Evolutionary conservation across 2,329 filamentous ascomycete genomes (phyloP), one percentile per base, ranked within the genome.

Genomic region (Pseudocercospora macadamiae): DNA sequence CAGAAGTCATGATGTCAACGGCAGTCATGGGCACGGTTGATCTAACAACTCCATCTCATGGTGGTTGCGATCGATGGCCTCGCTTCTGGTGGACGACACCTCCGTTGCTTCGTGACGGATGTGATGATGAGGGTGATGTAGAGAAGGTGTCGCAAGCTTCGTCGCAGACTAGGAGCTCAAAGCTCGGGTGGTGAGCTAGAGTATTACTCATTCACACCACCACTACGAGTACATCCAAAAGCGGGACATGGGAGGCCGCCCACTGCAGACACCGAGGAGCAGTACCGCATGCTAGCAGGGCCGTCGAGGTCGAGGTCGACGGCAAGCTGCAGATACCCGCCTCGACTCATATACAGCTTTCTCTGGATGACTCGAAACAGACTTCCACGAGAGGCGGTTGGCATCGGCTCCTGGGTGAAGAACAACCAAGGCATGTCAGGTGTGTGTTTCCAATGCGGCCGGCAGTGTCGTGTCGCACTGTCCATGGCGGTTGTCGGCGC

Each of bases 1-100:
- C 39, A n/a, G 39, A n/a, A n/a, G 25, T 55, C 14, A 55, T 55
- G 52, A 55, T 55, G 52, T 55, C 52, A 54, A 44, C 37, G 52
- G 52, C 37, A 54, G 36, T 28, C 14, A 45, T 37, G 9, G 23
- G 9, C 12, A 18, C 30, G 18, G 21, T 25, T 34, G 49, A 52
- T 21, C 32, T 52, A 14, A 25, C 14, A 25, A 39, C 2, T 3
- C 2, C 19, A 25, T 18, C 19, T 37, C 2, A 36, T 12, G n/a
- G 16, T 18, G 32, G 19, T 37, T 25, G 42, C 18, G 42, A 45
- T 45, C 9, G 39, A n/a, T 19, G 21, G 39, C 6, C 39, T n/a
- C 39, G 39, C 14, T 25, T 16, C 4, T 9, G 18, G 21, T n/a
- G 28, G 28, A 12, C 28, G 28, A 45, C 8, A 25, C 39, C 19